Conservation (phyloP, 345 rosid genomes). For the Pseudoturritis turrita region DNA sequence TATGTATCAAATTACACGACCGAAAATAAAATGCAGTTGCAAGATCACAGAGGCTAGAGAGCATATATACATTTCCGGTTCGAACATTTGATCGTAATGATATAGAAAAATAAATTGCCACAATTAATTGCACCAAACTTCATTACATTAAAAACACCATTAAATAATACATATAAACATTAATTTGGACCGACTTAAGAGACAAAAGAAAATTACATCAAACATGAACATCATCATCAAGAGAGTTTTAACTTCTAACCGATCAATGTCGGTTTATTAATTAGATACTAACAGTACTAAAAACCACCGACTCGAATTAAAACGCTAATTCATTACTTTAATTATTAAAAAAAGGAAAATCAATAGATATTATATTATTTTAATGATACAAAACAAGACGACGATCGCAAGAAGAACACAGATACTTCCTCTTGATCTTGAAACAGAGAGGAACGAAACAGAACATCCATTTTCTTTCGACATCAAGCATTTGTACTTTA, state of each 20-base stretch:
- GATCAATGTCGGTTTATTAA: conserved; percentile 10
- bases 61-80: not conserved
- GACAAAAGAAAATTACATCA: conserved; percentile 4
- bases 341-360: not conserved
- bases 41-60: not conserved
- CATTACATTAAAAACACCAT: not conserved
- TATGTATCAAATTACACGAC: not conserved
- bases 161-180: not conserved
- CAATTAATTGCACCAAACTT: not conserved
- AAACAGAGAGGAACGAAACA: conserved; percentile 75
- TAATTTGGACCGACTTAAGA: not conserved
- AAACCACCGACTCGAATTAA: conserved; percentile 7
- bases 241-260: not conserved
- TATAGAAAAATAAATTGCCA: not conserved
- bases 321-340: conserved; percentile 6
- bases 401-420: conserved; percentile 57
- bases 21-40: not conserved
- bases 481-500: conserved; percentile 64
- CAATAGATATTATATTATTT: not conserved
- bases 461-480: conserved; percentile 69
- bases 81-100: not conserved
- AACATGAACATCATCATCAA: not conserved
- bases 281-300: conserved; percentile 7
- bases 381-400: conserved; percentile 42
- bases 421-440: conserved; percentile 53